Evolutionary conservation across 2,329 filamentous ascomycete species (phyloP).

Genomic region (Scedosporium aurantiacum): DNA sequence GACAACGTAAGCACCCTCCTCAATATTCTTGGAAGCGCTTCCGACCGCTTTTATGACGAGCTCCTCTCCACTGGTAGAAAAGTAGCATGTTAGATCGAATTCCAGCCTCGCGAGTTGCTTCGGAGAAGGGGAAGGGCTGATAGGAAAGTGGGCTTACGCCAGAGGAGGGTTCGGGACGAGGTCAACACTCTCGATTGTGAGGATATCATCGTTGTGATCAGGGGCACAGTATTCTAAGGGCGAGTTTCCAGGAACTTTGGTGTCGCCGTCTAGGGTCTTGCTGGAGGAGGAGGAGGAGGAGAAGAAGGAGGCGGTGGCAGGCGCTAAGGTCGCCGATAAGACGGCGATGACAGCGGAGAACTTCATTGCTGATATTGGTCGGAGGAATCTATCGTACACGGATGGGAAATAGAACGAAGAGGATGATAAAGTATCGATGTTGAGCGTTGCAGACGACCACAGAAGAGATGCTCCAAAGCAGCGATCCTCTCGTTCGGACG

Average conservation of each 20-base stretch:
- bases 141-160: constrained; percentile 49
- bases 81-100: constrained; percentile 13
- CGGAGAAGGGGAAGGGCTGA: not conserved
- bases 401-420: not conserved
- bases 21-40: constrained; percentile 59
- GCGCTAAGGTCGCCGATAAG: constrained; percentile 23
- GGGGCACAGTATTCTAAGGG: constrained; percentile 67
- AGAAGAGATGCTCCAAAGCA: not conserved
- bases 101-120: not conserved
- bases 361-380: constrained; percentile 5
- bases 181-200: constrained; percentile 70
- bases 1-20: constrained; percentile 68
- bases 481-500: not conserved
- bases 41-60: constrained; percentile 73
- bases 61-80: constrained; percentile 52
- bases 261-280: constrained; percentile 29
- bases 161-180: constrained; percentile 75
- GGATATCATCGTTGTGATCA: constrained; percentile 57
- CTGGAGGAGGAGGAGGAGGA: constrained; percentile 36
- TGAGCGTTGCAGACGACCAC: no score
- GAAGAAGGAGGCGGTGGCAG: constrained; percentile 30
- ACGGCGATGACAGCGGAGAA: constrained; percentile 23
- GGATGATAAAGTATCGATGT: not conserved
- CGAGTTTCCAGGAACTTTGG: constrained; percentile 71
- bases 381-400: not conserved